Evolutionary conservation across 2,329 filamentous ascomycete genomes (phyloP).

Genomic region (Furcasterigmium sp.): DNA sequence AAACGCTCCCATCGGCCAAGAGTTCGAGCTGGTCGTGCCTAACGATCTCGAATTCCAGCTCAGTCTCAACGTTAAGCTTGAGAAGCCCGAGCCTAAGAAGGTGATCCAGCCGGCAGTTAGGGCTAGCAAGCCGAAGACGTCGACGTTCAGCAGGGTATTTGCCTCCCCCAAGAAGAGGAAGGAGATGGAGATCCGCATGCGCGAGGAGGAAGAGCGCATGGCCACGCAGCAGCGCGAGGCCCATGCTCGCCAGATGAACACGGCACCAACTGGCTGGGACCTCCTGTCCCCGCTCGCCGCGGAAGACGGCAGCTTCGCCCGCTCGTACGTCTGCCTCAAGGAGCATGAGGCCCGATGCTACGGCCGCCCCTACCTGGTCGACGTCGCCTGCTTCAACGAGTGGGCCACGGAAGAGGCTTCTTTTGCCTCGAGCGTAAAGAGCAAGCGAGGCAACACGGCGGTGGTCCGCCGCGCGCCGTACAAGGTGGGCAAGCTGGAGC

Average conservation of each 20-base stretch:
- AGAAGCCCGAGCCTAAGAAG: slow-evolving; percentile 64
- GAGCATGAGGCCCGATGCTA: slow-evolving; percentile 87
- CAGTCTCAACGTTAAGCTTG: slow-evolving; percentile 90
- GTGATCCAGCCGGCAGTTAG: slow-evolving; percentile 52
- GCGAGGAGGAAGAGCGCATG: slow-evolving; percentile 74
- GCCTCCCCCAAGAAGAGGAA: slow-evolving; percentile 95
- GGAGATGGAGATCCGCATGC: slow-evolving; percentile 80
- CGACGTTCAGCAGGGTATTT: slow-evolving; percentile 86
- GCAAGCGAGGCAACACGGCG: slow-evolving; percentile 71
- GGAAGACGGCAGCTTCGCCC: slow-evolving; percentile 88
- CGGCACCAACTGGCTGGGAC: slow-evolving; percentile 74
- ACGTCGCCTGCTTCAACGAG: slow-evolving; percentile 96
- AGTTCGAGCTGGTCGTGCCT: slow-evolving; percentile 95
- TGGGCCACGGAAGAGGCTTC: slow-evolving; percentile 86
- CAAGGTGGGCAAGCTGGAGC: slow-evolving; percentile 87
- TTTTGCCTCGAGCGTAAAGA: slow-evolving; percentile 84
- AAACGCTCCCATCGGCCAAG: slow-evolving; percentile 91
- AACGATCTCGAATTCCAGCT: slow-evolving; percentile 99
- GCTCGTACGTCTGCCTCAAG: slow-evolving; percentile 88
- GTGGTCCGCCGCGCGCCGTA: slow-evolving; percentile 87
- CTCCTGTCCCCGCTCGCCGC: slow-evolving; percentile 81
- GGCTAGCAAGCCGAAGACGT: slow-evolving; percentile 66
- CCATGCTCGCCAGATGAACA: slow-evolving; percentile 54
- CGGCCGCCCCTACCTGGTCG: slow-evolving; percentile 79
- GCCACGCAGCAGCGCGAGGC: slow-evolving; percentile 61